Base-by-base conservation (phyloP, 1,139 yeast genomes). In the Candida labiduridarum region DNA sequence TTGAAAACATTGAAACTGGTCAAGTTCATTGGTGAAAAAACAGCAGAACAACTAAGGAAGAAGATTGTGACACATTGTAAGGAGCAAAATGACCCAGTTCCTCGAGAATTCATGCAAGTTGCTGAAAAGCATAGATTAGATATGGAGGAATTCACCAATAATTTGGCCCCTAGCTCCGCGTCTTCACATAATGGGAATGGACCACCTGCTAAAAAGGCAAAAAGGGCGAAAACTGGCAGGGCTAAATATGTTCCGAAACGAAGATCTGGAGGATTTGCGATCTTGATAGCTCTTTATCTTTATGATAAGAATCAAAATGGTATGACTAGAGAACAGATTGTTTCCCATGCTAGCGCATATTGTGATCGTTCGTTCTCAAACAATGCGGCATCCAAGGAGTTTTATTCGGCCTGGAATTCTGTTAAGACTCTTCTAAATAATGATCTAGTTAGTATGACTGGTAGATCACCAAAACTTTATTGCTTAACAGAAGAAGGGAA, bases 191-290 rank as follows among this genome's bases (percentile, higher is more conserved):
- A 19, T 19, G 60, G 52, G 63, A 60, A 49, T 7, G 27, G 47
- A 12, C 33, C 35, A 52, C 64, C 61, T 41, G 64, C 67, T 50
- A 71, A 63, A 49, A 72, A 76, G 10, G 48, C 48, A 2, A 48
- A 47, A 34, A 45, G 45, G 11, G 31, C 49, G 8, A 34, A 12
- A 2, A 16, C 41, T 14, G 27, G 27, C 12, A 27, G 14, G 1
- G 27, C 43, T 51, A 71, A 67, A 41, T 94, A 89, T 63, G 78
- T 92, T 0, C 99, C 99, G 0, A 76, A 78, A 43, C 83, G 83
- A 55, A 72, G 95, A 40, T 83, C 96, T 0, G 97, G 98, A 0
- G 95, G 91, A 0, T 94, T 88, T 68, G 97, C 96, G 0, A 87
- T 94, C 6, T 61, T 94, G 36, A 57, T 91, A 18, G 87, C 87